Base-by-base conservation (phyloP, 176 grass and related monocot species). In the Hyparrhenia diplandra region DNA sequence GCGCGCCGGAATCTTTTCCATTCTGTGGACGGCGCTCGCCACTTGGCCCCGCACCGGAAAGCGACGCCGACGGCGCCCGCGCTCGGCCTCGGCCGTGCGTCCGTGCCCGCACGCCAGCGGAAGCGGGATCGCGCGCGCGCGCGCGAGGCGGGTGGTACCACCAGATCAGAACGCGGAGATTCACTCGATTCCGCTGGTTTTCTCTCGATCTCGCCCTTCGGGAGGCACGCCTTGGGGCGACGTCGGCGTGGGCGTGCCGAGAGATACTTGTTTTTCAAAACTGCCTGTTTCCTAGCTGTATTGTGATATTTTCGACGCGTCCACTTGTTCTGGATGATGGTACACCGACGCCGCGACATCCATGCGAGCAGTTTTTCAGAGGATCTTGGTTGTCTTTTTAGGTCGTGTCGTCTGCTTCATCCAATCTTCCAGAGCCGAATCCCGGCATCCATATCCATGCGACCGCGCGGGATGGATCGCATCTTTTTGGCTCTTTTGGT, bases 231-330 rank as follows among this genome's bases (percentile, higher is more conserved):
- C 24, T 13, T 10, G 10, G 66, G 46, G 46, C 35, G 66, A 69
- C 37, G 37, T 30, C 14, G 75, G 36, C 25, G 40, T 34, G 28
- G 76, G 27, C 60, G 76, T 78, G 72, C 39, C 23, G 41, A 29
- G 75, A 34, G 61, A 47, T 67, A 40, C 73, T 76, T n/a, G n/a
- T n/a, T n/a, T 76, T 10, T 10, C 73, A 16, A 24, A 8, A 0
- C 49, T 5, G 27, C 12, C 5, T 2, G n/a, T 0, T 21, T 21
- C n/a, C 8, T 8, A 80, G 43, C 30, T 54, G 62, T 8, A 27
- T 21, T 30, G 55, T 80, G 62, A 68, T 80, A 80, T 68, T 80
- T 79, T 80, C 27, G 12, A 79, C 63, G 61, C 20, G 11, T 6
- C 76, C 61, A 65, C 76, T 51, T 12, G 45, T 52, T 35, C 40